Conservation (phyloP, 2,329 filamentous ascomycete species). For the Cladosporium velox region DNA sequence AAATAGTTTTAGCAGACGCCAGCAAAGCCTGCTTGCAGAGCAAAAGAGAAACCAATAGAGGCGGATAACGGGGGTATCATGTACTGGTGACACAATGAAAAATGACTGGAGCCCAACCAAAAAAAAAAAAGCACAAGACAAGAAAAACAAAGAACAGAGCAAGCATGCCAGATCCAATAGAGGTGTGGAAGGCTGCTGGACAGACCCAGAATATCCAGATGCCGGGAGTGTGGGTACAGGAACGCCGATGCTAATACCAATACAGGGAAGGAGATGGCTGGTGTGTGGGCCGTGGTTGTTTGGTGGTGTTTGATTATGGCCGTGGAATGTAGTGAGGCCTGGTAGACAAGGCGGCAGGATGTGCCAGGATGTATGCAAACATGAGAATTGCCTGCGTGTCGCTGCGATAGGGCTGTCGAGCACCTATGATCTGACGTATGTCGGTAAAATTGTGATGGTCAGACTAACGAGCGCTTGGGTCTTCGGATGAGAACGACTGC, state of each 20-base stretch:
- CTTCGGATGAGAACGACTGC: slow-evolving; percentile 1
- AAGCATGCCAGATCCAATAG: background rate
- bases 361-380: background rate
- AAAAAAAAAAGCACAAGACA: background rate
- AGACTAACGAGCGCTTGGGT: background rate
- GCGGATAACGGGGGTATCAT: slow-evolving; percentile 6
- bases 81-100: slow-evolving; percentile 13
- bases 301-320: background rate
- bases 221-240: background rate
- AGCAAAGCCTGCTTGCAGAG: background rate
- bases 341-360: background rate
- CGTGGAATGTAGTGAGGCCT: background rate
- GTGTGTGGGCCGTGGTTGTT: background rate
- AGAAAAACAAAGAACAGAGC: background rate
- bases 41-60: background rate
- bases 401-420: background rate
- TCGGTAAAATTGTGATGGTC: background rate
- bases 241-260: background rate
- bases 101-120: background rate
- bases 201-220: background rate
- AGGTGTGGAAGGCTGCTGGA: background rate
- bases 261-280: background rate
- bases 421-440: background rate
- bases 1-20: background rate
- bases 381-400: background rate